Base-by-base conservation (phyloP, 2,329 filamentous ascomycete species). In the Thielaviopsis ethacetica region DNA sequence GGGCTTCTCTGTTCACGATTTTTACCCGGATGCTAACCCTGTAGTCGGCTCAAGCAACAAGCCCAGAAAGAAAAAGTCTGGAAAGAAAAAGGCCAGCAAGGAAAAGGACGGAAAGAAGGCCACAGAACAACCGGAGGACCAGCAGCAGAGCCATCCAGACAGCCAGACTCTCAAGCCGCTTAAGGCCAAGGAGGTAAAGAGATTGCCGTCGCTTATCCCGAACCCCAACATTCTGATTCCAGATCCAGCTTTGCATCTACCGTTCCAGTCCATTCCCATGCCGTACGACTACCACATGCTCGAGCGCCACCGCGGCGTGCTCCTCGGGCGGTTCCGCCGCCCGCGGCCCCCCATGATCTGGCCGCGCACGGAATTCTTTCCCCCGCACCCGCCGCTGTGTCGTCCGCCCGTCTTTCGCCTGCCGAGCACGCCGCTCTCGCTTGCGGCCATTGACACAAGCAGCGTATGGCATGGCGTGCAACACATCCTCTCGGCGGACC, bases 401-500 rank as follows among this genome's bases (percentile, higher is more conserved):
- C n/a, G n/a, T n/a, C n/a, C n/a, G 56, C n/a, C 49, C 53, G 5
- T 44, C 49, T 19, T 13, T 5, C 19, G 21, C n/a, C 26, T 51
- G 15, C 19, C 49, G 49, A 1, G 17, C 9, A 26, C 30, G 21
- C 9, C 5, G 24, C n/a, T 6, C 5, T 34, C 49, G 12, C 26
- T n/a, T 9, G 12, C 9, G 27, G 12, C 3, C n/a, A 13, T 47
- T 15, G 12, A 44, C 21, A 41, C 47, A 5, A 49, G 19, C n/a
- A 21, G 26, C 15, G 49, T 58, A 51, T 67, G 66, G 66, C 60
- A 58, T 12, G 64, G 63, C 0, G 59, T 68, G 5, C 53, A 61
- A 1, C 63, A 66, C 47, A 52, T 71, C 5, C 52, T 69, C 21
- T 58, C 64, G 12, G 63, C 62, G 49, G 61, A 65, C 55, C 44